Percentiles rank a stretch among this genome's conserved stretches.
Evolutionary conservation across 2,329 filamentous ascomycete genomes (phyloP).

Genomic region (Fusarium sp.): DNA sequence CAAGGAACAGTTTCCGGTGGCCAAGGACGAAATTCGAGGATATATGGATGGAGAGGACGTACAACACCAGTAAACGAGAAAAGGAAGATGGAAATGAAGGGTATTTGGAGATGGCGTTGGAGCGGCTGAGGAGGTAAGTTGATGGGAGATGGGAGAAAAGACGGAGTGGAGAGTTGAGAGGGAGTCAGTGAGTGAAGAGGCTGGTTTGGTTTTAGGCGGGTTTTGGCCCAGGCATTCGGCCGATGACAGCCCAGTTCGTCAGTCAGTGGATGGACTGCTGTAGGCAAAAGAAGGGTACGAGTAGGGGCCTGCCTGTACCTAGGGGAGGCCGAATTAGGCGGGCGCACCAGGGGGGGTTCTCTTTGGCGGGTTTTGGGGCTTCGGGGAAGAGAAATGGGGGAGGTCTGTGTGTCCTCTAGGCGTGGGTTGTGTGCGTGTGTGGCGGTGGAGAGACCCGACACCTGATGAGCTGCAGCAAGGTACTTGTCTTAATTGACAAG

Average conservation of each 20-base stretch:
- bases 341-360: constrained; percentile 28
- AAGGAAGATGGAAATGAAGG: constrained; percentile 33
- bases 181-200: constrained; percentile 31
- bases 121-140: constrained; percentile 24
- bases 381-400: constrained; percentile 24
- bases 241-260: constrained; percentile 17
- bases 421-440: constrained; percentile 29
- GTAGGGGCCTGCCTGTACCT: constrained; percentile 13
- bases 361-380: constrained; percentile 19
- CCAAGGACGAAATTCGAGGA: constrained; percentile 22
- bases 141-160: constrained; percentile 37
- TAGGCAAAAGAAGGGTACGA: neutral
- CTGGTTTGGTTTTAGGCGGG: constrained; percentile 42
- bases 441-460: constrained; percentile 34
- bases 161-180: constrained; percentile 30
- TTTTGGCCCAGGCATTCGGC: constrained; percentile 37
- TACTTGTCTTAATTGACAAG: neutral
- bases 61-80: constrained; percentile 24
- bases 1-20: constrained; percentile 14
- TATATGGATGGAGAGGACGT: constrained; percentile 21
- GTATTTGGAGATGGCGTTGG: constrained; percentile 34
- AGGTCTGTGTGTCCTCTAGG: constrained; percentile 34
- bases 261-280: neutral
- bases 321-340: constrained; percentile 38
- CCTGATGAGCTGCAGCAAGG: constrained; percentile 25